phyloP scores from a whole-genome alignment of 306 rosid species.

The Malus sieversii region DNA sequence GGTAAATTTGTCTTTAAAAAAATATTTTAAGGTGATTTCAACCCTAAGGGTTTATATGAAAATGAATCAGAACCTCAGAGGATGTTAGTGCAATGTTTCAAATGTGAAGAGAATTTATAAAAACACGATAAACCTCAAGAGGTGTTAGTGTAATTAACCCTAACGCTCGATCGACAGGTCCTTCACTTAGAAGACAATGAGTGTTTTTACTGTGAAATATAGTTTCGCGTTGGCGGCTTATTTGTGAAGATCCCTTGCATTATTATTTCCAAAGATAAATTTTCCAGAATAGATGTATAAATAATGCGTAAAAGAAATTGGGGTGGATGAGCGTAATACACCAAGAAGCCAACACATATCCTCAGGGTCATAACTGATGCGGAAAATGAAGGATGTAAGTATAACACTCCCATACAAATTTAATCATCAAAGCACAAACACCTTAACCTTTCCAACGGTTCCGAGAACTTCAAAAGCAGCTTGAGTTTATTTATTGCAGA shows the following conservation, averaged over 20 bases:
- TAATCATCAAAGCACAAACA: background rate
- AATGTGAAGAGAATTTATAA: too few relatives aligned
- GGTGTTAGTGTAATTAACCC: too few relatives aligned
- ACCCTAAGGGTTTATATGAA: too few relatives aligned
- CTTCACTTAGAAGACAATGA: too few relatives aligned
- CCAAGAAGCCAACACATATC: background rate
- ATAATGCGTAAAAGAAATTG: background rate
- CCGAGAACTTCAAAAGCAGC: background rate
- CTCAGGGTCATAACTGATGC: background rate
- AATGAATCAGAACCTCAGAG: too few relatives aligned
- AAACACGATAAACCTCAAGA: too few relatives aligned
- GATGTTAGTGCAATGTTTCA: too few relatives aligned
- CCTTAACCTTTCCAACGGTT: background rate
- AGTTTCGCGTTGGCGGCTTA: too few relatives aligned
- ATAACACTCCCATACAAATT: background rate
- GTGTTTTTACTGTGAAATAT: too few relatives aligned
- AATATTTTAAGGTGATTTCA: too few relatives aligned
- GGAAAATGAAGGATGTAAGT: background rate
- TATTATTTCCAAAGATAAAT: background rate
- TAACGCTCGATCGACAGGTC: too few relatives aligned
- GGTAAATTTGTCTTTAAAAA: too few relatives aligned
- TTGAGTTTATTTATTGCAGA: background rate
- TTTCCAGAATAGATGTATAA: background rate
- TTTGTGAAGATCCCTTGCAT: background rate
- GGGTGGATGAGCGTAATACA: background rate